Percentiles rank a stretch among this genome's conserved stretches.
phyloP scores from a whole-genome alignment of 2,329 filamentous ascomycete genomes.

The Ceratocystiopsis sp. region DNA sequence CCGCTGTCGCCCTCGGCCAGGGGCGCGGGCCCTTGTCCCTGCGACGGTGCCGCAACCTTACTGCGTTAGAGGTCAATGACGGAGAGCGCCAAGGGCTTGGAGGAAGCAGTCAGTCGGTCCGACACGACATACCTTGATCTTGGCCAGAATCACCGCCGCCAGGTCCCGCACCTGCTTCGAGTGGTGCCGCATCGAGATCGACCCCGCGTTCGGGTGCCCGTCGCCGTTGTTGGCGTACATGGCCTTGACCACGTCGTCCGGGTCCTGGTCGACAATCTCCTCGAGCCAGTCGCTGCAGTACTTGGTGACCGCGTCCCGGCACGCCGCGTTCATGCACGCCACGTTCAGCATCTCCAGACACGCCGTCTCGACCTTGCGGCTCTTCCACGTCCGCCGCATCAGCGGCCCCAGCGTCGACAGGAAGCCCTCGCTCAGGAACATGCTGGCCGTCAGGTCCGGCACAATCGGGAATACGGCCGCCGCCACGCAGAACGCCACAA shows the following conservation, averaged over 20 bases:
- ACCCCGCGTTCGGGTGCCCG: constrained; percentile 41
- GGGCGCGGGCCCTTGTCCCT: constrained; percentile 14
- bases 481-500: constrained; percentile 86
- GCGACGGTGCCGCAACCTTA: constrained; percentile 34
- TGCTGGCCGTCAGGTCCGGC: constrained; percentile 52
- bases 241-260: constrained; percentile 33
- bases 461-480: constrained; percentile 75
- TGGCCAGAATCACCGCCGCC: constrained; percentile 61
- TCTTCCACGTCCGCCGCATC: constrained; percentile 68
- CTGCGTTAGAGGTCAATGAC: constrained; percentile 22
- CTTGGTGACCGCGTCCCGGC: constrained; percentile 68
- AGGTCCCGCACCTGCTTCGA: constrained; percentile 44
- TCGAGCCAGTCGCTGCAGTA: constrained; percentile 79
- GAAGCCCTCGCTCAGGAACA: constrained; percentile 85
- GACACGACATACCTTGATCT: constrained; percentile 52
- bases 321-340: constrained; percentile 70
- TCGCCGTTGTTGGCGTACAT: constrained; percentile 34
- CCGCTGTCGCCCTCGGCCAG: constrained; percentile 18
- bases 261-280: constrained; percentile 60
- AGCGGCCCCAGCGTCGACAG: constrained; percentile 58
- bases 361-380: constrained; percentile 68
- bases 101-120: too few species aligned
- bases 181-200: constrained; percentile 42
- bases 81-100: too few species aligned
- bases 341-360: constrained; percentile 81